Evolutionary conservation across 2,329 filamentous ascomycete species (phyloP).

Genomic region (Epichloe gansuensis): DNA sequence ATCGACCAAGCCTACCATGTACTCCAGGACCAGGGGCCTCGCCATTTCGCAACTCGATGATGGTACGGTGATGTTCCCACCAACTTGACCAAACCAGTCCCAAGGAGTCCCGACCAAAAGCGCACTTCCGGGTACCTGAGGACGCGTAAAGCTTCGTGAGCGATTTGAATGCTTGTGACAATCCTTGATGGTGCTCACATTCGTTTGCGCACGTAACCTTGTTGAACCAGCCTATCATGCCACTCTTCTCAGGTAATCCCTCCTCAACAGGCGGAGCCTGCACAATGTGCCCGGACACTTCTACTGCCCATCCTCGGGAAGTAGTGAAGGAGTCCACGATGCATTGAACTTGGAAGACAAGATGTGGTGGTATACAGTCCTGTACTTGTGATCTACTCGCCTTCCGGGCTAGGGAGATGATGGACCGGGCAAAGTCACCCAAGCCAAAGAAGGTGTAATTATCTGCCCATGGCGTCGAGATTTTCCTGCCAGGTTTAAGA

Average conservation of each 20-base stretch:
- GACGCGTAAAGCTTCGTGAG: background rate
- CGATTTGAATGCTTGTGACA: background rate
- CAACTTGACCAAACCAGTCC: background rate
- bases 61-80: background rate
- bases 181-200: background rate
- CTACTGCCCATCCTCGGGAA: constrained; percentile 30
- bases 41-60: background rate
- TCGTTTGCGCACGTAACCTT: background rate
- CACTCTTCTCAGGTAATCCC: background rate
- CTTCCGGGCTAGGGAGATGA: constrained; percentile 33
- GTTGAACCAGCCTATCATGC: background rate
- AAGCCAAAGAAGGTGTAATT: constrained; percentile 28
- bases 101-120: background rate
- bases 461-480: constrained; percentile 11
- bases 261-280: background rate
- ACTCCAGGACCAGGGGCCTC: background rate
- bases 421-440: constrained; percentile 29
- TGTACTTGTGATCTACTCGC: constrained; percentile 25
- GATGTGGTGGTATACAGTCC: constrained; percentile 29
- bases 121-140: background rate
- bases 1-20: background rate
- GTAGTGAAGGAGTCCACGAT: constrained; percentile 34
- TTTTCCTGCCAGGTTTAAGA: background rate
- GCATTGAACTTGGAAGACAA: constrained; percentile 37
- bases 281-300: background rate